A percentile compares a stretch with the other conserved stretches of the same genome.
phyloP scores from a whole-genome alignment of 2,329 filamentous ascomycete genomes.

The Gaeumannomyces tritici region DNA sequence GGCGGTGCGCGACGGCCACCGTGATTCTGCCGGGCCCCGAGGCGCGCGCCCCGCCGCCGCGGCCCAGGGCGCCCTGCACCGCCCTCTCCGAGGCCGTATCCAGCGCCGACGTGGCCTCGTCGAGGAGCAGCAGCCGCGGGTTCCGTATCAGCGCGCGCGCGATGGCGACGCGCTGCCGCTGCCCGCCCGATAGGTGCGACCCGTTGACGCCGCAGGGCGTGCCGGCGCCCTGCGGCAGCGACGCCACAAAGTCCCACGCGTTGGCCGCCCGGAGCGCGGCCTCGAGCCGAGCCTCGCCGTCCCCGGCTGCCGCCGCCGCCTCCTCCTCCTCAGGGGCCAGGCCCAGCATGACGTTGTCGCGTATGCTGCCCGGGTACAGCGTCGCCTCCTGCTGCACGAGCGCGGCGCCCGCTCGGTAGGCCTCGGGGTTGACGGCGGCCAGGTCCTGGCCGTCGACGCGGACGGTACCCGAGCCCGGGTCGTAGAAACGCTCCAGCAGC shows the following conservation, averaged over 20 bases:
- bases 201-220: constrained; percentile 64
- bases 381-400: constrained; percentile 97
- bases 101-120: constrained; percentile 16
- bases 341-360: constrained; percentile 92
- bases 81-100: constrained; percentile 71
- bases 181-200: constrained; percentile 37
- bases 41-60: constrained; percentile 80
- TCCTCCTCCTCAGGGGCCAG: constrained; percentile 67
- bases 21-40: no score
- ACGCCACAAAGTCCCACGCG: constrained; percentile 72
- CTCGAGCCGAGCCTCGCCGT: no score
- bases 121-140: constrained; percentile 25
- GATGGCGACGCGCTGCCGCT: constrained; percentile 46
- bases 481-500: constrained; percentile 89
- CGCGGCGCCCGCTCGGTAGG: constrained; percentile 75
- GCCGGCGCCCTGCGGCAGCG: constrained; percentile 78
- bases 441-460: constrained; percentile 91
- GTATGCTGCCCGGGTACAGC: constrained; percentile 92
- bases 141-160: constrained; percentile 27
- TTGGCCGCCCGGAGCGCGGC: constrained; percentile 72
- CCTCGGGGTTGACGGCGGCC: constrained; percentile 71
- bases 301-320: constrained; percentile 64
- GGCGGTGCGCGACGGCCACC: constrained; percentile 82
- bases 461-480: constrained; percentile 76
- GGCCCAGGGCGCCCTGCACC: constrained; percentile 80